phyloP scores from a whole-genome alignment of 495 filamentous ascomycete species.

The Usnea hakonensis region DNA sequence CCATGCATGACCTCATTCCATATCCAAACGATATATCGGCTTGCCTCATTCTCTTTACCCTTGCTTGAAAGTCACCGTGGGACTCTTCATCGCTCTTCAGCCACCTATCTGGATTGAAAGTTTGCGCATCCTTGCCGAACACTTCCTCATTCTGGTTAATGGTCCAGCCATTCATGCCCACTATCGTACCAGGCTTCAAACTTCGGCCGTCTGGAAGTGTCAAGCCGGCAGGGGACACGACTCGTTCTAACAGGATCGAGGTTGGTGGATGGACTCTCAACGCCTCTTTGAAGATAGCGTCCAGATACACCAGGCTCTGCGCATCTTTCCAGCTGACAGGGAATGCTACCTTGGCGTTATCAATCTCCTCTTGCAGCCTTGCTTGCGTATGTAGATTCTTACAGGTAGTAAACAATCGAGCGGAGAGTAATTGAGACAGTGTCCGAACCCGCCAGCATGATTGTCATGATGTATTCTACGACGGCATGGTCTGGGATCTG shows the following conservation, averaged over 20 bases:
- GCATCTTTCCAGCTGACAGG: slow-evolving; percentile 35
- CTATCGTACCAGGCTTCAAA: slow-evolving; percentile 28
- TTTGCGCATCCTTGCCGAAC: slow-evolving; percentile 46
- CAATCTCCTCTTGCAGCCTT: slow-evolving; percentile 53
- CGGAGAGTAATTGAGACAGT: slow-evolving; percentile 45
- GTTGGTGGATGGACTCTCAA: slow-evolving; percentile 59
- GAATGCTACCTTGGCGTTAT: slow-evolving; percentile 23
- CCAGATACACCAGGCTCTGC: slow-evolving; percentile 51
- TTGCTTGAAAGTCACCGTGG: slow-evolving; percentile 22
- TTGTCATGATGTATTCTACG: neutral
- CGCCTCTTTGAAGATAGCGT: slow-evolving; percentile 61
- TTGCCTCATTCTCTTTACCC: slow-evolving; percentile 27
- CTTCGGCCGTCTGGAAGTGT: slow-evolving; percentile 26
- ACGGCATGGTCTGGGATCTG: neutral
- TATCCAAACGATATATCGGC: slow-evolving; percentile 50
- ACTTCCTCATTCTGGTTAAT: slow-evolving; percentile 47
- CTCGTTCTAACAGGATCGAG: slow-evolving; percentile 50
- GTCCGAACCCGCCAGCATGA: slow-evolving; percentile 44
- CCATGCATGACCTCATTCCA: slow-evolving; percentile 57
- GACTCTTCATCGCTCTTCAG: slow-evolving; percentile 35
- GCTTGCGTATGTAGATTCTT: slow-evolving; percentile 38
- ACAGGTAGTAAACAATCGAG: slow-evolving; percentile 43
- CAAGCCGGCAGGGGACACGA: slow-evolving; percentile 8
- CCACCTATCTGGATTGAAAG: slow-evolving; percentile 52
- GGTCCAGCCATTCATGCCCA: slow-evolving; percentile 30